A percentile compares a stretch with the other conserved stretches of the same genome.
These are phyloP conservation scores for Ramichloridium luteum DNA, from an alignment of 2,329 filamentous ascomycete species.

Conservation along the genomic window DNA sequence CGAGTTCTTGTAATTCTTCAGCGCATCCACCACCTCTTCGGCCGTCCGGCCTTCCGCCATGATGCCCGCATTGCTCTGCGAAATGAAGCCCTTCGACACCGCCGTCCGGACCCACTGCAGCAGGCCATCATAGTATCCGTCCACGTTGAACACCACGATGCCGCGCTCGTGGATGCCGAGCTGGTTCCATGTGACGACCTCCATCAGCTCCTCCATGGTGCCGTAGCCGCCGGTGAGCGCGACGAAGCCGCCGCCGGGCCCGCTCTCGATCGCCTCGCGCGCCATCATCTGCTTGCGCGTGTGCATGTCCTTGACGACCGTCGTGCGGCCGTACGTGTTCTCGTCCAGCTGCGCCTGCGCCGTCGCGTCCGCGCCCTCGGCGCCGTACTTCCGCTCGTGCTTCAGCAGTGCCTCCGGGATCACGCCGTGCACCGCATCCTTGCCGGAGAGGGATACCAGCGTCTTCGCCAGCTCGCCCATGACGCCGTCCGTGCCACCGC, in stretches of 20 bases:
- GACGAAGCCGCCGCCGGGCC: slow-evolving; percentile 76
- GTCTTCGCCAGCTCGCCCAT: slow-evolving; percentile 92
- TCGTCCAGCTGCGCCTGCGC: slow-evolving; percentile 45
- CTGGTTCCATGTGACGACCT: slow-evolving; percentile 85
- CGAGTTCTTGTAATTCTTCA: slow-evolving; percentile 65
- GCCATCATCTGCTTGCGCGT: slow-evolving; percentile 93
- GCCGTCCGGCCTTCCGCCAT: slow-evolving; percentile 62
- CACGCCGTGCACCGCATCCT: slow-evolving; percentile 76
- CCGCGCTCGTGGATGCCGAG: slow-evolving; percentile 76
- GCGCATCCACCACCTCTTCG: slow-evolving; percentile 56
- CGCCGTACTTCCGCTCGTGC: slow-evolving; percentile 55
- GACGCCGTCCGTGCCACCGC: slow-evolving; percentile 82
- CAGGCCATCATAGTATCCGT: slow-evolving; percentile 85
- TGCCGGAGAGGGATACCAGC: slow-evolving; percentile 70
- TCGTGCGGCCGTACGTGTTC: slow-evolving; percentile 64
- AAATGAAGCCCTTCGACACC: slow-evolving; percentile 66
- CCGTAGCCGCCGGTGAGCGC: slow-evolving; percentile 83
- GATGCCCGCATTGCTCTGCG: slow-evolving; percentile 57
- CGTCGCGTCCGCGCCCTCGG: slow-evolving; percentile 29
- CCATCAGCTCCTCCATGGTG: slow-evolving; percentile 90
- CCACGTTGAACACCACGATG: slow-evolving; percentile 73
- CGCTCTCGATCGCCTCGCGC: slow-evolving; percentile 67
- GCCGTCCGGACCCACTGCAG: slow-evolving; percentile 68
- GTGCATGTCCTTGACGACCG: slow-evolving; percentile 91
- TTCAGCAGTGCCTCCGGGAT: slow-evolving; percentile 77